A percentile compares a stretch with the other conserved stretches of the same genome.
Evolutionary conservation across 768 basidiomycete species (phyloP).

Genomic region (Phanerodontia chrysosporium): DNA sequence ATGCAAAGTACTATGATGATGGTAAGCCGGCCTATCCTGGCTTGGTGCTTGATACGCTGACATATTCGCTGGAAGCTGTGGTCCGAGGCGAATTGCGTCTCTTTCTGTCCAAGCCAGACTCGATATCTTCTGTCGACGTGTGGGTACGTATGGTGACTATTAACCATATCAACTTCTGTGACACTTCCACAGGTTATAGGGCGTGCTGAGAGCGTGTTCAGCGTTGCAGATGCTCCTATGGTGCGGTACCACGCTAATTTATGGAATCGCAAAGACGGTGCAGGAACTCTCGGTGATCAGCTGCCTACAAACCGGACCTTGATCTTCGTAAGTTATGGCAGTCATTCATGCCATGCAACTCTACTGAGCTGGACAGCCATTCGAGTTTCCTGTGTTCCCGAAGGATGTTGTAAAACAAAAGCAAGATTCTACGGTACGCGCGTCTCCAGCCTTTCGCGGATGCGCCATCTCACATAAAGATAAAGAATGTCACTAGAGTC

Average conservation of each 20-base stretch:
- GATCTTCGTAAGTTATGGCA: slow-evolving; percentile 1
- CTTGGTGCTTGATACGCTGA: background rate
- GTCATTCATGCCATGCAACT: background rate
- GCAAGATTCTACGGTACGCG: slow-evolving; percentile 5
- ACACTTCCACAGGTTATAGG: background rate
- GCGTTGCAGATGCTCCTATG: background rate
- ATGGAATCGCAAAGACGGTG: background rate
- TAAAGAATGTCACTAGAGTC: slow-evolving; percentile 3
- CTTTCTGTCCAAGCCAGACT: background rate
- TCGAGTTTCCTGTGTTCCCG: slow-evolving; percentile 3
- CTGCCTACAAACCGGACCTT: background rate
- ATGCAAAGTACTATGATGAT: slow-evolving; percentile 2
- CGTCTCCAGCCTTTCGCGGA: background rate
- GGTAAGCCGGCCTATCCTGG: background rate
- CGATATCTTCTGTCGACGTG: background rate
- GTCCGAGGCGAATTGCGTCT: slow-evolving; percentile 5
- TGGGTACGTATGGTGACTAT: slow-evolving; percentile 4
- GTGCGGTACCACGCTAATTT: background rate
- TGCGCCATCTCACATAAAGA: no score
- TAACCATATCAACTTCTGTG: background rate
- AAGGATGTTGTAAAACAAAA: background rate
- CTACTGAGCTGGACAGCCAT: background rate
- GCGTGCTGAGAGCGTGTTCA: background rate
- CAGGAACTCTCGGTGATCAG: background rate
- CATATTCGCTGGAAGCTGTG: background rate